Evolutionary conservation across 202 grass and related monocot genomes (phyloP), one percentile per base, ranked within the genome.

Genomic region (Setaria italica): DNA sequence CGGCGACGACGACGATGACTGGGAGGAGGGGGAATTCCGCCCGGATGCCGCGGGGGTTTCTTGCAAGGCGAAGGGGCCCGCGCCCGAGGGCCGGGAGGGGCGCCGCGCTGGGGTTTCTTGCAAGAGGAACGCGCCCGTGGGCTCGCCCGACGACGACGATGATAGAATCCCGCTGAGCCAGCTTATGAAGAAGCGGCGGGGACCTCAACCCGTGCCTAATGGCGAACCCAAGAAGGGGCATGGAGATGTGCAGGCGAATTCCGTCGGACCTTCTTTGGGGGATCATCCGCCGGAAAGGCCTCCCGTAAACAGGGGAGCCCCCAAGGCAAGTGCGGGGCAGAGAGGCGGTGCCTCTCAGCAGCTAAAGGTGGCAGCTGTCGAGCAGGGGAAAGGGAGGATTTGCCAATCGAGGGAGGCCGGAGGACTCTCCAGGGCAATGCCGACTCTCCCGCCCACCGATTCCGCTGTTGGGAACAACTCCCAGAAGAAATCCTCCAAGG

Each of bases 141-240:
- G 19, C 4, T 37, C 79, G 7, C 9, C 17, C n/a, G 7, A 7
- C 21, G 9, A 11, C 58, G 42, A 60, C 0, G 39, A 86, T 0
- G 88, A 86, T n/a, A 16, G 0, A 21, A 19, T 82, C 56, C 30
- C 72, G 34, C 78, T 89, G 34, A 77, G 72, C 54, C 78, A 78
- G 71, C 46, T 76, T 11, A 7, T 69, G 10, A 86, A 82, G 83
- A 85, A 68, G 20, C 25, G 37, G 10, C 19, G 58, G 11, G 30
- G 20, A 73, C 66, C 11, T 35, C 3, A 47, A 34, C 53, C 78
- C 15, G 37, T 57, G 37, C 72, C 66, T 46, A 66, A 80, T 80
- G 58, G 51, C 72, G 35, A 72, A 41, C 35, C 56, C 20, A 80
- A 15, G 14, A 72, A 65, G 10, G 67, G 29, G 7, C 35, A 20